A percentile compares a stretch with the other conserved stretches of the same genome.
These are phyloP conservation scores for Camellia granthamiana DNA, from an alignment of 148 eudicot genomes.

Conservation along the genomic window DNA sequence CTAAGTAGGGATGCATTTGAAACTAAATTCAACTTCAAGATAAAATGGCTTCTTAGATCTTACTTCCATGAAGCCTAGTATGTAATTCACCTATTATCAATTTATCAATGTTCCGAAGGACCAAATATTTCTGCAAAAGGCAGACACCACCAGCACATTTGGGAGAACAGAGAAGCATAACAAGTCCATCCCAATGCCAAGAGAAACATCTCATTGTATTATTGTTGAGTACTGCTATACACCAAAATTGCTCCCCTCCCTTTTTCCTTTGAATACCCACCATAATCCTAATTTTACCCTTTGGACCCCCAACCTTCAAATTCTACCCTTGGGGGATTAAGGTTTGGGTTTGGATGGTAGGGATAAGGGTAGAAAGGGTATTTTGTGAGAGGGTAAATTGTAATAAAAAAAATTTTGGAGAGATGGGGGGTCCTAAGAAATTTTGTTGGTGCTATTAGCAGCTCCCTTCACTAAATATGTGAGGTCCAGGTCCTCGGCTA, in stretches of 20 bases:
- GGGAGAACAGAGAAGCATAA: slow-evolving; percentile 5
- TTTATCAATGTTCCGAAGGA: background rate
- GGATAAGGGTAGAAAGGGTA: no score
- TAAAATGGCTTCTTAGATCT: background rate
- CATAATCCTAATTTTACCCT: no score
- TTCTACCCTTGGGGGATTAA: no score
- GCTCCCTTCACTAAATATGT: background rate
- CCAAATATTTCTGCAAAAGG: background rate
- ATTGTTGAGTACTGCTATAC: background rate
- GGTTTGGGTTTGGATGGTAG: no score
- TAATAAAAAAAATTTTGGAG: no score
- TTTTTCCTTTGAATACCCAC: no score
- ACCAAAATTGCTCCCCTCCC: no score
- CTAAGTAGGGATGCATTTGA: background rate
- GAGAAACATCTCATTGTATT: background rate
- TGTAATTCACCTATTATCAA: background rate
- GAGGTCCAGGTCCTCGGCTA: background rate
- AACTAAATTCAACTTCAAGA: slow-evolving; percentile 10
- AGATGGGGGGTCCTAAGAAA: no score
- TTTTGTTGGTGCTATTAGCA: no score
- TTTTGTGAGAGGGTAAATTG: no score
- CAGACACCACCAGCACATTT: slow-evolving; percentile 8
- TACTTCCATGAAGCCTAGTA: background rate
- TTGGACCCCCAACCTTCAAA: no score
- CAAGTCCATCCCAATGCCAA: background rate